Base-by-base conservation (phyloP, 1,139 yeast genomes). In the Kodamaea plutei region DNA sequence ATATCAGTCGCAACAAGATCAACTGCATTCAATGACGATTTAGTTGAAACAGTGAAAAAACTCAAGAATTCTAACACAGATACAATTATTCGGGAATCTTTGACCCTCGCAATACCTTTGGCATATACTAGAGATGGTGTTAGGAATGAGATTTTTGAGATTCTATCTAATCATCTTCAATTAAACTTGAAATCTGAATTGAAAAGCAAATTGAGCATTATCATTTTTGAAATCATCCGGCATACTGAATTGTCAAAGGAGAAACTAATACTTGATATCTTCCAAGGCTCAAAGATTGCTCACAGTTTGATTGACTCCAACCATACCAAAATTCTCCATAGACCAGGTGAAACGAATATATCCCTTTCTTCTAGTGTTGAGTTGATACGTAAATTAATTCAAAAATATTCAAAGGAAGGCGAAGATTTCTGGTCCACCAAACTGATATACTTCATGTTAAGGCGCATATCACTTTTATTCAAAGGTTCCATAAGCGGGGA, bases 41-140 rank as follows among this genome's bases (percentile, higher is more conserved):
- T 35, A 12, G 19, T 39, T 18, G 26, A 25, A 1, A 10, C 32
- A 29, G 42, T 55, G 40, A 35, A 49, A 28, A 33, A 39, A 33
- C 35, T 40, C 29, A 42, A 43, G 35, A 30, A 36, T 14, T 12
- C 34, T 11, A 46, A 44, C 10, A 11, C 35, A 1, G 34, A 25
- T 6, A 25, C 56, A 8, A 29, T 71, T 5, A 40, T 64, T 2
- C 36, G 45, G 4, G 62, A 59, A 8, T 48, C 71, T 17, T 42
- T 72, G 17, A 59, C 73, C 1, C 37, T 51, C 12, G 39, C 48
- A 34, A 50, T 75, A 2, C 67, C 80, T 0, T 46, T 76, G 8
- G 58, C 81, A 0, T 76, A 62, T 40, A 48, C 73, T 0, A 51
- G 50, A 9, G 56, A 58, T 15, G 80, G 81, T 0, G 39, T 55